Evolutionary conservation across 2,329 filamentous ascomycete genomes (phyloP).

Genomic region (Aspergillus sp.): DNA sequence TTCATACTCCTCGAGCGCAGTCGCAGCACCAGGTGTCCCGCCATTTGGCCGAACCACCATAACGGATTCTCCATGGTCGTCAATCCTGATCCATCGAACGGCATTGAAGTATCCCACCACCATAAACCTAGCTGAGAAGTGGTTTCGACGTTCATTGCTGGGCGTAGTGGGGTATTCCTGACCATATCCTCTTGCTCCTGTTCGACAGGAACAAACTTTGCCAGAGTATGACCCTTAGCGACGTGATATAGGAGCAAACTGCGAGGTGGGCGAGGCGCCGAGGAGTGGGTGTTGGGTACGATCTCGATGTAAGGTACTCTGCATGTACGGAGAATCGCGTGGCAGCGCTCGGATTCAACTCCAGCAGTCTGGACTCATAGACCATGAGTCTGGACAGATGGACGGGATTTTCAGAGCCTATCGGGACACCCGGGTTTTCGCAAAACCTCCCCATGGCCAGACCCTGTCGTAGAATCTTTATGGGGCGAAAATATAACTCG

Average conservation of each 20-base stretch:
- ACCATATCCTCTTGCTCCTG: not conserved
- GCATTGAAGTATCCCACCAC: too few species aligned
- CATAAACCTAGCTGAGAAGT: not conserved
- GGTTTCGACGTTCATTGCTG: not conserved
- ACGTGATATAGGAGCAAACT: not conserved
- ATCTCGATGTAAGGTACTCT: constrained; percentile 20
- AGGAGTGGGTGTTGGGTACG: not conserved
- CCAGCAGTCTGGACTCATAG: not conserved
- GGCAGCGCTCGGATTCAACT: constrained; percentile 7
- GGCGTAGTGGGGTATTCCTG: not conserved
- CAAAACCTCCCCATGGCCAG: not conserved
- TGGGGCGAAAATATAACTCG: not conserved
- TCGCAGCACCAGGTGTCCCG: too few species aligned
- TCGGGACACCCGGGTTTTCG: constrained; percentile 10
- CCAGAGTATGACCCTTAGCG: not conserved
- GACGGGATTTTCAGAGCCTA: constrained; percentile 18
- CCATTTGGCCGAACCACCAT: too few species aligned
- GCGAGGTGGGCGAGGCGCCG: not conserved
- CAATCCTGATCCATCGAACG: too few species aligned
- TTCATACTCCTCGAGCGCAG: too few species aligned
- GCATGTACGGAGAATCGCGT: constrained; percentile 12
- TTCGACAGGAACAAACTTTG: not conserved
- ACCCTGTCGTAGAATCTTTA: constrained; percentile 2
- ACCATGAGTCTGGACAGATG: not conserved
- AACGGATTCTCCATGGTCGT: too few species aligned